These are phyloP conservation scores for Cladorrhinum sp. DNA, from an alignment of 2,329 filamentous ascomycete species.

Conservation along the genomic window DNA sequence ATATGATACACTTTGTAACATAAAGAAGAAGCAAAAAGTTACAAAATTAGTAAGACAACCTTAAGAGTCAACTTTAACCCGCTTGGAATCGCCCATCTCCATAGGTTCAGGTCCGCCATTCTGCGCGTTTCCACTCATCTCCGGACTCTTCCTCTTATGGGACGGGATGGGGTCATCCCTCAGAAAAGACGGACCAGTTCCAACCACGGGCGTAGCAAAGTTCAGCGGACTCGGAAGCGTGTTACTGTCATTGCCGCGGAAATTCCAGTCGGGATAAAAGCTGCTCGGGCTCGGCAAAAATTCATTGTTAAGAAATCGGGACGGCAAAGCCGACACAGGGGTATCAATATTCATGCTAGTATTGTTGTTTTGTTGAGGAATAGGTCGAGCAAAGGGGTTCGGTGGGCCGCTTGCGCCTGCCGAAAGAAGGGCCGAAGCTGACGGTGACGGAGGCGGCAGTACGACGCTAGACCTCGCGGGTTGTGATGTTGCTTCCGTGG, in stretches of 20 bases:
- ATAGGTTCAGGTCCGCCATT: constrained; percentile 37
- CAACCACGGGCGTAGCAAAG: constrained; percentile 77
- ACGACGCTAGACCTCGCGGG: constrained; percentile 64
- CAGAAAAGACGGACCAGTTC: constrained; percentile 60
- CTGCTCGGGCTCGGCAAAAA: constrained; percentile 86
- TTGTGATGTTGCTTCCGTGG: constrained; percentile 57
- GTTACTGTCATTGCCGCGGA: constrained; percentile 68
- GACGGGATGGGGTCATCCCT: constrained; percentile 47
- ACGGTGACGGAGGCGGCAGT: constrained; percentile 88
- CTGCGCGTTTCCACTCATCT: constrained; percentile 41
- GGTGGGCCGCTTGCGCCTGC: constrained; percentile 89
- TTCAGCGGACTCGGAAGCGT: constrained; percentile 90
- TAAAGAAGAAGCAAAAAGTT: not conserved
- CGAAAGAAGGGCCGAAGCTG: constrained; percentile 78
- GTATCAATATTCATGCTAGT: constrained; percentile 63
- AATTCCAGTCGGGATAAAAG: constrained; percentile 91
- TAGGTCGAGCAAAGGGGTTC: constrained; percentile 90
- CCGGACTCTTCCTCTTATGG: constrained; percentile 58
- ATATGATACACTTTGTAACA: constrained; percentile 12
- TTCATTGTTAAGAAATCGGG: constrained; percentile 82
- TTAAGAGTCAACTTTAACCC: constrained; percentile 48
- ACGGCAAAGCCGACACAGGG: constrained; percentile 90
- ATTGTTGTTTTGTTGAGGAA: constrained; percentile 62
- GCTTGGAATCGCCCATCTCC: constrained; percentile 50
- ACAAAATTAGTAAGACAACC: not conserved